Conservation (phyloP, 768 basidiomycete genomes). For the Psilocybe cyanescens region DNA sequence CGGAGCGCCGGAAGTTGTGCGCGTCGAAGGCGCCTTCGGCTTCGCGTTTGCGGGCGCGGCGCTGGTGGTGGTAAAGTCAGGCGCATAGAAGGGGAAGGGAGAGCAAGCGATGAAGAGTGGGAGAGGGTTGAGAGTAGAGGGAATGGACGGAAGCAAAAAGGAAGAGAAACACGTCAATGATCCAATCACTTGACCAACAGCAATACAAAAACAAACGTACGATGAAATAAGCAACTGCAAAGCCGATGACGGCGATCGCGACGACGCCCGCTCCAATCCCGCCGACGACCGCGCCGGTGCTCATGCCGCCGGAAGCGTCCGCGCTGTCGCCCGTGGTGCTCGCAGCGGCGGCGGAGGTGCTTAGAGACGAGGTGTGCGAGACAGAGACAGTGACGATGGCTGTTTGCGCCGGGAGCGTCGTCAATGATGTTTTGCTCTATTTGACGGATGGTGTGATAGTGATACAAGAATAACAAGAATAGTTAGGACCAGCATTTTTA, state of each 20-base stretch:
- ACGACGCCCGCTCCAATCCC: constrained; percentile 51
- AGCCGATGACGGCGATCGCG: constrained; percentile 42
- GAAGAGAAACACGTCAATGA: no score
- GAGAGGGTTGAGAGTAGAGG: no score
- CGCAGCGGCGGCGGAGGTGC: neutral
- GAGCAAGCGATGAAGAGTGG: neutral
- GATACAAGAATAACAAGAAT: neutral
- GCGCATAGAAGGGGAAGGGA: neutral
- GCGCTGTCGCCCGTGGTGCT: neutral
- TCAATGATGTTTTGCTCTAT: neutral
- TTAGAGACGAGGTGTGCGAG: neutral
- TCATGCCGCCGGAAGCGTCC: constrained; percentile 16
- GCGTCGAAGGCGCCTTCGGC: constrained; percentile 53
- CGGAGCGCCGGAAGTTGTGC: constrained; percentile 65
- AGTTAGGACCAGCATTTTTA: neutral
- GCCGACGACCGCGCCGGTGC: constrained; percentile 30
- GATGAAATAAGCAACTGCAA: constrained; percentile 49
- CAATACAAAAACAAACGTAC: constrained; percentile 32
- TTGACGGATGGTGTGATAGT: neutral
- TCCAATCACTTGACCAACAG: no score
- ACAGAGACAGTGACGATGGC: neutral
- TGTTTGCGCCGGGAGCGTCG: neutral
- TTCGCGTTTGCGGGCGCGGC: constrained; percentile 45
- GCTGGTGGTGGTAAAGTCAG: constrained; percentile 29
- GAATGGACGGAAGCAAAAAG: no score